Base-by-base conservation (phyloP, 2,329 filamentous ascomycete species). In the Sordariomycetes sp. region DNA sequence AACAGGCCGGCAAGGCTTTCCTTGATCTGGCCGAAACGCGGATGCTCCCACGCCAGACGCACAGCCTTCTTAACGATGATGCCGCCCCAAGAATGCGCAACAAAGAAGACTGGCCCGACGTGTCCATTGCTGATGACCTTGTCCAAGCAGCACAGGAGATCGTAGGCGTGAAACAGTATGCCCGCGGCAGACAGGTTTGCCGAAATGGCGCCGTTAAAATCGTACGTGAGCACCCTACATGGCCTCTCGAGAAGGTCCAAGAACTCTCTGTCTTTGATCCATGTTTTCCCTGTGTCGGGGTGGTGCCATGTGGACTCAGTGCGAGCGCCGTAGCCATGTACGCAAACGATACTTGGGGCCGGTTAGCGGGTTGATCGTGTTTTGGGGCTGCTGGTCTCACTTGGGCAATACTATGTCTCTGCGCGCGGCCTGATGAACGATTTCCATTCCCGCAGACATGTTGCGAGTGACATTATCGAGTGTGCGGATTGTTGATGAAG, bases 301-400 rank as follows among this genome's bases (percentile, higher is more conserved):
- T 49, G 42, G 16, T 48, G 39, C 46, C 46, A 49, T 7, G 46
- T 44, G 3, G 36, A 30, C 24, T 42, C 37, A 4, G 43, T 33
- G 15, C 39, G 39, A 1, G 40, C 36, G 4, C 46, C 46, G 26
- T 46, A 35, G 15, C 44, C 46, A 34, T 49, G 46, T 10, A 49
- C 44, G 27, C 40, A 49, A 25, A 48, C 37, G 16, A 49, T 36
- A 30, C 46, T 49, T n/a, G n/a, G n/a, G n/a, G n/a, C n/a, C n/a
- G n/a, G n/a, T n/a, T n/a, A n/a, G n/a, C n/a, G n/a, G n/a, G n/a
- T n/a, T n/a, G n/a, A n/a, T n/a, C n/a, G n/a, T n/a, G n/a, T n/a
- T n/a, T n/a, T n/a, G n/a, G n/a, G n/a, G n/a, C n/a, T n/a, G n/a
- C n/a, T n/a, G n/a, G n/a, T n/a, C n/a, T n/a, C n/a, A n/a, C n/a